phyloP scores from a whole-genome alignment of 371 early-diverging fungal genomes.

The Mortierella sp. region DNA sequence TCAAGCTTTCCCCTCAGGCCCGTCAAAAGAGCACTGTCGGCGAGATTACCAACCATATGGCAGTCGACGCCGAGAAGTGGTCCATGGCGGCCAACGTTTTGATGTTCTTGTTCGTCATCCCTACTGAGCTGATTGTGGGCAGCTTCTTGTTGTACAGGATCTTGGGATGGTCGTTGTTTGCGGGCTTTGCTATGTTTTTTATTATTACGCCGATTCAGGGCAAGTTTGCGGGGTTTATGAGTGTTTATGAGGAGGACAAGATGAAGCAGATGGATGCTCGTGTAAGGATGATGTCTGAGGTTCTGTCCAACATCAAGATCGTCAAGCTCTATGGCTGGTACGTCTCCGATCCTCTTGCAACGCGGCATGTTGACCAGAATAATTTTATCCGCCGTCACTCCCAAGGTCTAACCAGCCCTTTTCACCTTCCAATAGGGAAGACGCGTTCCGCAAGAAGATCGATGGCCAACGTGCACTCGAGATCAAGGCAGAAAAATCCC shows the following conservation, averaged over 20 bases:
- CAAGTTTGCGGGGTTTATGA: constrained; percentile 50
- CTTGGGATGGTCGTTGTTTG: constrained; percentile 65
- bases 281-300: constrained; percentile 33
- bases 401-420: constrained; percentile 42
- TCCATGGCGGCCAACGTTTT: not conserved
- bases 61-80: constrained; percentile 75
- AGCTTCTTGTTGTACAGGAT: constrained; percentile 57
- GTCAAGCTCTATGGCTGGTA: constrained; percentile 63
- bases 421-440: constrained; percentile 15
- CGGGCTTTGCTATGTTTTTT: constrained; percentile 62
- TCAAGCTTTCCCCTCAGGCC: constrained; percentile 81
- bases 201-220: constrained; percentile 64
- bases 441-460: constrained; percentile 62
- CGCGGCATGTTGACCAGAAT: not conserved
- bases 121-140: constrained; percentile 21
- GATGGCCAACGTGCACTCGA: constrained; percentile 20
- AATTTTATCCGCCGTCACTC: not conserved
- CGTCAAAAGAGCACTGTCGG: constrained; percentile 61
- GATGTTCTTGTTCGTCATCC: constrained; percentile 14
- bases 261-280: constrained; percentile 32
- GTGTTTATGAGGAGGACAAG: constrained; percentile 32
- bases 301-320: constrained; percentile 34
- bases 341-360: constrained; percentile 58
- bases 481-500: constrained; percentile 10
- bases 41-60: constrained; percentile 86